Evolutionary conservation across 148 eudicot genomes (phyloP).

Genomic region (Diospyros kaki): DNA sequence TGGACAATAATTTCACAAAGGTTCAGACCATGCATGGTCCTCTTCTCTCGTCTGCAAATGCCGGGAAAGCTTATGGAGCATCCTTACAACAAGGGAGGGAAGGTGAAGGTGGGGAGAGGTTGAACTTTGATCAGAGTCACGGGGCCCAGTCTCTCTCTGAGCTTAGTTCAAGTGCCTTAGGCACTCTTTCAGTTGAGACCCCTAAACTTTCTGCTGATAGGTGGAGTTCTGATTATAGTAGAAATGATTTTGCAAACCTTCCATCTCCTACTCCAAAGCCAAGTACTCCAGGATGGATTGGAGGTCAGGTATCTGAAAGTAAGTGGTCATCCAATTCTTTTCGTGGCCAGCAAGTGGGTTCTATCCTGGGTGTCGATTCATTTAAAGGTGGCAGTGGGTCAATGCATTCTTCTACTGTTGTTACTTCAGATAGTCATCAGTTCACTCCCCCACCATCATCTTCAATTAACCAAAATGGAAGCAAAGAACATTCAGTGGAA

Average conservation of each 20-base stretch:
- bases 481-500: conserved; percentile 26
- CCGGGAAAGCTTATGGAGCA: conserved; percentile 19
- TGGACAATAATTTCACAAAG: conserved; percentile 5
- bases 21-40: conserved; percentile 13
- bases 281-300: conserved; percentile 30
- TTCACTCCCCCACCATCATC: conserved; percentile 21
- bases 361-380: conserved; percentile 24
- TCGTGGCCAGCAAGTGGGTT: conserved; percentile 9
- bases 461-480: conserved; percentile 29
- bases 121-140: conserved; percentile 16
- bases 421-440: conserved; percentile 22
- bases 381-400: conserved; percentile 28
- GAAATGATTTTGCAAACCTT: conserved; percentile 41
- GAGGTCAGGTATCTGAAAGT: conserved; percentile 27
- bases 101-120: conserved; percentile 18
- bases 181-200: conserved; percentile 28
- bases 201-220: conserved; percentile 32
- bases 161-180: conserved; percentile 14
- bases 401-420: conserved; percentile 45
- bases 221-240: conserved; percentile 25
- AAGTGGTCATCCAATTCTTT: conserved; percentile 20
- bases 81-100: conserved; percentile 16
- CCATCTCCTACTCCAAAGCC: conserved; percentile 79
- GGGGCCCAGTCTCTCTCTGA: background rate
- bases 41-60: conserved; percentile 16